phyloP scores from a whole-genome alignment of 2,329 filamentous ascomycete genomes.

The Colletotrichum navitas region DNA sequence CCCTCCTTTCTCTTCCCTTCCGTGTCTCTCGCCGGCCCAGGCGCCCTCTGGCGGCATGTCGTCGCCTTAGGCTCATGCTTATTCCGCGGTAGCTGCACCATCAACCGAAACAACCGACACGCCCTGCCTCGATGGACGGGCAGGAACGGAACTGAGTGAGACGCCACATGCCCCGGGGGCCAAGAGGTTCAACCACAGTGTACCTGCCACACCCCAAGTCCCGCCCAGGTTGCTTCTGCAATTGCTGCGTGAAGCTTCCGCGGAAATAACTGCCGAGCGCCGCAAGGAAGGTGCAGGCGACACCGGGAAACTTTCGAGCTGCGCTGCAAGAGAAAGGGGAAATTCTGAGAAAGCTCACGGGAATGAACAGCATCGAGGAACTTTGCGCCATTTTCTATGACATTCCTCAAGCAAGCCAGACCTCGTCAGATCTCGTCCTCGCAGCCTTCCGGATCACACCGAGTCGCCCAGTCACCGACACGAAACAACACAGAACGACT shows the following conservation, averaged over 20 bases:
- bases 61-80: conserved; percentile 41
- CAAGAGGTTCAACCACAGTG: conserved; percentile 17
- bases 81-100: conserved; percentile 39
- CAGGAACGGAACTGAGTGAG: conserved; percentile 33
- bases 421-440: background rate
- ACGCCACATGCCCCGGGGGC: conserved; percentile 35
- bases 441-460: background rate
- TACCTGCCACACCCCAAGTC: conserved; percentile 6
- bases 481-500: background rate
- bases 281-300: conserved; percentile 20
- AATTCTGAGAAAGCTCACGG: background rate
- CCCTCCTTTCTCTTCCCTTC: conserved; percentile 7
- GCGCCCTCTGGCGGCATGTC: conserved; percentile 21
- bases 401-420: conserved; percentile 16
- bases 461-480: conserved; percentile 4
- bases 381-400: conserved; percentile 2
- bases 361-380: conserved; percentile 7
- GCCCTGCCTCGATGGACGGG: conserved; percentile 31
- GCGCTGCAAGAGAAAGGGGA: background rate
- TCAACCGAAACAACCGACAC: conserved; percentile 37
- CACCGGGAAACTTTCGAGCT: background rate
- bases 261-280: conserved; percentile 15
- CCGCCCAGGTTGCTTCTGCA: conserved; percentile 11
- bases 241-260: conserved; percentile 16
- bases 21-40: conserved; percentile 19